Conservation (phyloP, 2,329 filamentous ascomycete genomes). For the Beauveria sp. region DNA sequence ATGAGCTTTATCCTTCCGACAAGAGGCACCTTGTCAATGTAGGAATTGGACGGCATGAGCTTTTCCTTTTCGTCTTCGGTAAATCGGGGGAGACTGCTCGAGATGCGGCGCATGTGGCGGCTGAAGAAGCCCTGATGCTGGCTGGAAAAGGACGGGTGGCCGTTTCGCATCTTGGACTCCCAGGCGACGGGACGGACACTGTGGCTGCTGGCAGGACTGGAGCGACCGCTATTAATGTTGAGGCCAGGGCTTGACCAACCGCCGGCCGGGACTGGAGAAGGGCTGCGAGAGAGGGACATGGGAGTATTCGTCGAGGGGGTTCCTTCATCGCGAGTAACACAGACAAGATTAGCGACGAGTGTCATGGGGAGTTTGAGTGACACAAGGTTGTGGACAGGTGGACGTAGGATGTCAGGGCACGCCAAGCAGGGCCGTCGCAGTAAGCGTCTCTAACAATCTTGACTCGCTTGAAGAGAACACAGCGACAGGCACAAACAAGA, state of each 20-base stretch:
- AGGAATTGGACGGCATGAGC: constrained; percentile 51
- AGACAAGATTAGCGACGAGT: constrained; percentile 19
- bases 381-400: neutral
- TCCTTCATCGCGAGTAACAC: constrained; percentile 29
- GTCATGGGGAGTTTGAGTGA: neutral
- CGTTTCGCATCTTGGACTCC: constrained; percentile 74
- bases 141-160: constrained; percentile 72
- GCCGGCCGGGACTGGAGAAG: constrained; percentile 74
- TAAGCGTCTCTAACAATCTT: neutral
- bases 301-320: constrained; percentile 44
- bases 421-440: neutral
- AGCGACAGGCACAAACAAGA: neutral
- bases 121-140: constrained; percentile 82
- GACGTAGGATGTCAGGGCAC: neutral
- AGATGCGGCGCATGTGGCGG: constrained; percentile 73
- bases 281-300: constrained; percentile 84
- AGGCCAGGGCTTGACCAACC: constrained; percentile 83
- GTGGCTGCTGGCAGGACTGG: constrained; percentile 54
- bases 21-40: constrained; percentile 36
- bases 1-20: constrained; percentile 39
- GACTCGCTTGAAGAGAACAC: neutral
- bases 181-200: constrained; percentile 58
- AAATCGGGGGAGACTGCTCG: constrained; percentile 70
- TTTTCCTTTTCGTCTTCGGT: constrained; percentile 69
- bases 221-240: constrained; percentile 63